These are phyloP conservation scores for Solanum megistacrolobum DNA, from an alignment of 257 asterid species.

Conservation along the genomic window DNA sequence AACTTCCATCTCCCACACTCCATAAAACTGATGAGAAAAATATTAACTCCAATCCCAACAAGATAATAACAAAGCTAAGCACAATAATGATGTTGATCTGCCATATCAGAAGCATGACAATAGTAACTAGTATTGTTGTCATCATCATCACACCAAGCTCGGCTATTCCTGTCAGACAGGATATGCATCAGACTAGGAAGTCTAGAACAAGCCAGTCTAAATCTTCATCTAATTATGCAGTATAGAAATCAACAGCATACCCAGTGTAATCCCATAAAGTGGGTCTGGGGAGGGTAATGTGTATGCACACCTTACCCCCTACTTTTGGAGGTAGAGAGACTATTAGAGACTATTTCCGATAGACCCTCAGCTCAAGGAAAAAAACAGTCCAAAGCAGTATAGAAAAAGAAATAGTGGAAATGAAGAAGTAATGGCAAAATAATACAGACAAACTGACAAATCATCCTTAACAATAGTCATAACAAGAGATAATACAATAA, in stretches of 20 bases:
- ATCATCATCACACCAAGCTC: slow-evolving; percentile 97
- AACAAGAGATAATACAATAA: background rate
- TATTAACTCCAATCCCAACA: slow-evolving; percentile 82
- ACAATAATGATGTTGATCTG: slow-evolving; percentile 68
- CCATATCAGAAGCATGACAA: slow-evolving; percentile 99
- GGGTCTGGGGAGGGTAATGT: background rate
- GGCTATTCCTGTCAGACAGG: slow-evolving; percentile 61
- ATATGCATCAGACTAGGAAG: slow-evolving; percentile 27
- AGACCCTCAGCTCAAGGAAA: background rate
- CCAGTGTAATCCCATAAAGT: background rate
- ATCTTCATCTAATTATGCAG: background rate
- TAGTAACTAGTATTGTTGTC: slow-evolving; percentile 74
- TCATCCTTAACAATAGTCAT: background rate
- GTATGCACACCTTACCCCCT: background rate
- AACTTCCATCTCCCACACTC: slow-evolving; percentile 93
- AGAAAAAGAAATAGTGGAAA: background rate
- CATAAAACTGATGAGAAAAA: slow-evolving; percentile 83
- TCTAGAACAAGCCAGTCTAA: slow-evolving; percentile 1
- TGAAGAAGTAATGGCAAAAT: background rate
- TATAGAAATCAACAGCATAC: background rate
- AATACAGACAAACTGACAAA: background rate
- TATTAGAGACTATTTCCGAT: background rate
- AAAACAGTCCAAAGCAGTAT: background rate
- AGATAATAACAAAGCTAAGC: slow-evolving; percentile 48
- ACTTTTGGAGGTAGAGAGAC: background rate